These are phyloP conservation scores for Cupressus sempervirens DNA, from an alignment of 75 land plant species.

Conservation along the genomic window DNA sequence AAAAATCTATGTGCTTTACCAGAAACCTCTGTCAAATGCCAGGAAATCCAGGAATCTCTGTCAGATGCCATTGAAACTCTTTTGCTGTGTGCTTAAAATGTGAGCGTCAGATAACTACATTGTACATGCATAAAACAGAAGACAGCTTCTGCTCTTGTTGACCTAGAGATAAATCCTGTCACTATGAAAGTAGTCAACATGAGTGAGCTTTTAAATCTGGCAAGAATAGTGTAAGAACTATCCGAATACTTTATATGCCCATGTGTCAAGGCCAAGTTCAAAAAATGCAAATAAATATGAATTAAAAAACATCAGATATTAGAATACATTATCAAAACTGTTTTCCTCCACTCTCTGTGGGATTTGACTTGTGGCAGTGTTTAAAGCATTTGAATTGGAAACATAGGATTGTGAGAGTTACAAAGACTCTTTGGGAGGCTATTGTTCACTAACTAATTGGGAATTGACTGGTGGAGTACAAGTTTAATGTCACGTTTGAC, in stretches of 20 bases:
- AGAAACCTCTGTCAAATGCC: background rate
- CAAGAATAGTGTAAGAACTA: background rate
- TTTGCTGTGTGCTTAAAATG: background rate
- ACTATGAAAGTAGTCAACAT: background rate
- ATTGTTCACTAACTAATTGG: background rate
- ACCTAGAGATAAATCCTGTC: background rate
- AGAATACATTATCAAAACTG: background rate
- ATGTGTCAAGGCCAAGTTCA: background rate
- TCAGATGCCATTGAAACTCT: background rate
- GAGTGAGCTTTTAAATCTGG: background rate
- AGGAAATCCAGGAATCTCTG: background rate
- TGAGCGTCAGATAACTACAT: background rate
- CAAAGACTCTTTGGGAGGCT: background rate
- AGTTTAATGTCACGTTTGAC: constrained; percentile 38
- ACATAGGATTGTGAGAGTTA: background rate
- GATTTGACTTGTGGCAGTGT: background rate
- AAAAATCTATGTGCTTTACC: background rate
- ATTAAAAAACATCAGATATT: background rate
- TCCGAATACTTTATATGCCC: background rate
- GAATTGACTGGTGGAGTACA: constrained; percentile 29
- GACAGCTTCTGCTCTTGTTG: background rate
- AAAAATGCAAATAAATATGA: background rate
- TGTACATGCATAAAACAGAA: background rate
- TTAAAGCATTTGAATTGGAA: background rate
- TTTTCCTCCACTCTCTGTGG: background rate